Conservation (phyloP, 257 asterid species). For the Ehretia macrophylla region DNA sequence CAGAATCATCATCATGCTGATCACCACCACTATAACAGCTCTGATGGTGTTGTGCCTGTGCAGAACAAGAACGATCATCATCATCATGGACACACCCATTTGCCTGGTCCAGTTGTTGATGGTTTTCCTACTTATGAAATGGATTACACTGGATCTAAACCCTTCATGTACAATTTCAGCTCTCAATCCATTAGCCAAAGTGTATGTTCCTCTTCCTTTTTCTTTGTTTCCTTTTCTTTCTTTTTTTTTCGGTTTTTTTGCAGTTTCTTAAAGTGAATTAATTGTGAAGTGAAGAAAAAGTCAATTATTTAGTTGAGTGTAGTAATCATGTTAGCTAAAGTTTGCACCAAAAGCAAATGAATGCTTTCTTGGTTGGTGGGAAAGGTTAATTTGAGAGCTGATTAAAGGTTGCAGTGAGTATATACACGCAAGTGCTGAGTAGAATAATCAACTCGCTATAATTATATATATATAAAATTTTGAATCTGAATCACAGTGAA, state of each 20-base stretch:
- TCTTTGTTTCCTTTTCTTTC: background rate
- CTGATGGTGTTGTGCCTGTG: constrained; percentile 79
- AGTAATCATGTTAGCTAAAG: no score
- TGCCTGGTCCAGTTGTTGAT: constrained; percentile 59
- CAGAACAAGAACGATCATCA: constrained; percentile 36
- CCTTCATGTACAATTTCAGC: constrained; percentile 68
- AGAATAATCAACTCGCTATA: no score
- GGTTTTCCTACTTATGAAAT: constrained; percentile 68
- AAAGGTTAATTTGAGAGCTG: no score
- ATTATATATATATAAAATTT: no score
- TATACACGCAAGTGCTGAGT: no score
- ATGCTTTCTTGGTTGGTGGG: background rate
- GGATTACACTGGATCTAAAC: constrained; percentile 53
- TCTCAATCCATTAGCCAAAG: constrained; percentile 81
- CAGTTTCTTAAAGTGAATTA: background rate
- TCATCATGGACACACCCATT: constrained; percentile 16
- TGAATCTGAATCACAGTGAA: no score
- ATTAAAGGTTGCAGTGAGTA: no score
- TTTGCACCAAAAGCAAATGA: background rate
- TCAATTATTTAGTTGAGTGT: background rate
- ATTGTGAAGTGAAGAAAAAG: background rate
- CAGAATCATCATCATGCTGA: constrained; percentile 8
- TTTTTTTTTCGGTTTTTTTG: background rate
- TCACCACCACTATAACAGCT: constrained; percentile 27
- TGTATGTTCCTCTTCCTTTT: constrained; percentile 38